Evolutionary conservation across 2,329 filamentous ascomycete species (phyloP), one percentile per base, ranked within the genome.

Genomic region (Neofusicoccum umdonicola): DNA sequence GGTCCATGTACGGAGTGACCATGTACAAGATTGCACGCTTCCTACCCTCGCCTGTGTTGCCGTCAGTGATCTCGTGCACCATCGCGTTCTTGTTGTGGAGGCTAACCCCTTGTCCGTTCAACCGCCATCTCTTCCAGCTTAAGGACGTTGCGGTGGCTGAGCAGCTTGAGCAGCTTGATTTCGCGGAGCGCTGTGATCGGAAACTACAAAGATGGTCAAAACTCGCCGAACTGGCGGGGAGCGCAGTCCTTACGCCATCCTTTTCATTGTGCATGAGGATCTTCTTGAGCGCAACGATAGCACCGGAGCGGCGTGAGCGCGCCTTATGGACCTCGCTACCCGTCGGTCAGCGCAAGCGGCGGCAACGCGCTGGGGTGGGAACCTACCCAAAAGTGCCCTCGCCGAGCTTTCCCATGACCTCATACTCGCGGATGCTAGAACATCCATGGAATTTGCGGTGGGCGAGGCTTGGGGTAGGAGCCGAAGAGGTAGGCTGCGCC

Each of bases 261-360:
- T 97, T 98, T 81, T 99, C 95, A 77, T 98, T 96, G 77, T 98
- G 95, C 91, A 98, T 97, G 69, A 99, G 87, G 69, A 99, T 99
- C 84, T 98, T 98, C 82, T 99, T 99, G 73, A 99, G 79, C 3
- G 95, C 95, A 66, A 97, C 90, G 51, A 94, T 78, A 27, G 86
- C 84, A 62, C 91, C 90, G 1, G 88, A 91, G 72, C 85, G 90
- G 72, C 87, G 89, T 34, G 90, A 92, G 67, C 87, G 87, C 67
- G 93, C 95, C 73, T 94, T 95, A 78, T 97, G 92, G 44, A 98
- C 95, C 80, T 98, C 93, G 69, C 89, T 90, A 67, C 37, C 17
- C 3, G 6, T 13, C 15, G 2, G 34, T 52, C 45, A 63, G 67
- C 48, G 48, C 34, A 4, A 41, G 19, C 19, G 19, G 15, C 41